phyloP scores from a whole-genome alignment of 139 green algal genomes.

The Coelastrella sp. region DNA sequence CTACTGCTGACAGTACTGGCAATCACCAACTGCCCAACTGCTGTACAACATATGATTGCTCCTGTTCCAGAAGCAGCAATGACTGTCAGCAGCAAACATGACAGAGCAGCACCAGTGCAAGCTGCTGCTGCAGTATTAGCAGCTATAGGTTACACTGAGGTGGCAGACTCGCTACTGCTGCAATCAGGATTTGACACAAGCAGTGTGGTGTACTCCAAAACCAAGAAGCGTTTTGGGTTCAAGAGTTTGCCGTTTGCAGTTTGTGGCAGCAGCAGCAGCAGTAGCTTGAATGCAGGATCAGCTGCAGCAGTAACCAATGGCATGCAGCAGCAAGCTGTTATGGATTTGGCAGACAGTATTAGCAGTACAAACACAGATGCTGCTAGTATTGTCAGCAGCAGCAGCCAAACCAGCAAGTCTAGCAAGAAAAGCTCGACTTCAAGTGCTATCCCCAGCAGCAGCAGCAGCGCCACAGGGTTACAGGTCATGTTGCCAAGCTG shows the following conservation, averaged over 20 bases:
- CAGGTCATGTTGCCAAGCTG: constrained; percentile 45
- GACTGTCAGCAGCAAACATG: not conserved
- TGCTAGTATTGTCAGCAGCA: no score
- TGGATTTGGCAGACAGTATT: no score
- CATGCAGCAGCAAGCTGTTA: no score
- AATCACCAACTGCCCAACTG: not conserved
- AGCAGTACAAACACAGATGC: no score
- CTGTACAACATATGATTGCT: not conserved
- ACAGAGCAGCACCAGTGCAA: not conserved
- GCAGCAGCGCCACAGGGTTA: no score
- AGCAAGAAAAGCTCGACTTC: no score
- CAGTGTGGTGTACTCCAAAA: not conserved
- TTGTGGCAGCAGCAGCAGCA: not conserved
- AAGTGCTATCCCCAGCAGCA: no score
- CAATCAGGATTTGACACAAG: not conserved
- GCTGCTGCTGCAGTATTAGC: constrained; percentile 6
- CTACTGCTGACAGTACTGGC: not conserved
- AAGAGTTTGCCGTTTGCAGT: not conserved
- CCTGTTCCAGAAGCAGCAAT: not conserved
- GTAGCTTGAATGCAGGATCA: not conserved
- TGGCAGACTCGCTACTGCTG: not conserved
- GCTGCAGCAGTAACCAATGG: not conserved
- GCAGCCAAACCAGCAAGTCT: no score
- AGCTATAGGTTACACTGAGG: constrained; percentile 28
- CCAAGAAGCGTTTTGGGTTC: not conserved